phyloP scores from a whole-genome alignment of 305 asterid genomes.

The Fraxinus xanthoxyloides region DNA sequence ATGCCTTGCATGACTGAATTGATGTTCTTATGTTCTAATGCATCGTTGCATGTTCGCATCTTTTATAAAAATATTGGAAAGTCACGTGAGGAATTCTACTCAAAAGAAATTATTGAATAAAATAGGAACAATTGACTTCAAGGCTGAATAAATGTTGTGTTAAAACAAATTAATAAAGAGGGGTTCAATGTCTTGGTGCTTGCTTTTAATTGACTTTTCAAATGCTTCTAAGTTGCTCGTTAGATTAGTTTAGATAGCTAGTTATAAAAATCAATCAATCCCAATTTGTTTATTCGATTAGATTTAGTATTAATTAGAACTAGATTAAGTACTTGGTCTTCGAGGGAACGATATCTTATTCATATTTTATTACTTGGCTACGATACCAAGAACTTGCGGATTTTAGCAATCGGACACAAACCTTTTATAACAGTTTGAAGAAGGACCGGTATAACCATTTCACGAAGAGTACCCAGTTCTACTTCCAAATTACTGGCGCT shows the following conservation, averaged over 20 bases:
- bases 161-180: not conserved
- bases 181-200: not conserved
- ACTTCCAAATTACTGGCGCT: constrained; percentile 31
- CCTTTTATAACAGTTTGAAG: constrained; percentile 84
- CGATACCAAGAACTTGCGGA: not conserved
- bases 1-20: not conserved
- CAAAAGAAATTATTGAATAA: not conserved
- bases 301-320: not conserved
- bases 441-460: constrained; percentile 63
- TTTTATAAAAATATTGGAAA: not conserved
- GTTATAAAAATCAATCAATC: not conserved
- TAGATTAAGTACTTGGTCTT: not conserved
- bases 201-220: not conserved
- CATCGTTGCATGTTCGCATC: not conserved
- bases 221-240: not conserved
- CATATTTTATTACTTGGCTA: not conserved
- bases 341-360: not conserved
- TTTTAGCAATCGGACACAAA: constrained; percentile 16
- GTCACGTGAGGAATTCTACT: not conserved
- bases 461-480: constrained; percentile 61
- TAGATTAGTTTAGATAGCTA: not conserved
- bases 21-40: not conserved
- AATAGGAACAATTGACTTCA: not conserved
- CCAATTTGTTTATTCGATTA: not conserved
- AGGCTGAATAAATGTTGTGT: not conserved